These are phyloP conservation scores for Oryza nivara DNA, from an alignment of 176 grass and related monocot genomes.

Conservation along the genomic window DNA sequence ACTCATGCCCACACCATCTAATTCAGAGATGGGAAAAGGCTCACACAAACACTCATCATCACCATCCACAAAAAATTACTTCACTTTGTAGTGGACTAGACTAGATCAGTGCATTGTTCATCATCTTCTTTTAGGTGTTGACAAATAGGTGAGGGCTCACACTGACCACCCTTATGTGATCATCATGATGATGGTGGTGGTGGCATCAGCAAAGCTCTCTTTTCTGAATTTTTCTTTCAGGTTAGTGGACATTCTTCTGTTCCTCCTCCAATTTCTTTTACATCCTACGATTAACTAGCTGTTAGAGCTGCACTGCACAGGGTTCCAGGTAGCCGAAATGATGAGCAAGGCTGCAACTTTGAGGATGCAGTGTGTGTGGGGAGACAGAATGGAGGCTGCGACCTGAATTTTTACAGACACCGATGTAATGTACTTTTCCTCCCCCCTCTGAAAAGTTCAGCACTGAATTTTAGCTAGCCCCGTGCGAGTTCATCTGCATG, in stretches of 20 bases:
- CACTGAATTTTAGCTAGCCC: constrained; percentile 57
- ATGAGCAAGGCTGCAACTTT: constrained; percentile 27
- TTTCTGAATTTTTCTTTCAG: not conserved
- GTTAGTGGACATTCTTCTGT: not conserved
- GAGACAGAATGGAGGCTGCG: constrained; percentile 48
- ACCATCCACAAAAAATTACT: not conserved
- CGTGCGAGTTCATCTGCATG: constrained; percentile 3
- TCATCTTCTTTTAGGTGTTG: constrained; percentile 10
- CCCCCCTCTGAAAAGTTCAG: constrained; percentile 47
- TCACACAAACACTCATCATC: not conserved
- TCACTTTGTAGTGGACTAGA: not conserved
- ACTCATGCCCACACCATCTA: not conserved
- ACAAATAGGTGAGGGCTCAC: constrained; percentile 26
- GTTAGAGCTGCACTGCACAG: constrained; percentile 43
- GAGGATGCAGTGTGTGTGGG: constrained; percentile 23
- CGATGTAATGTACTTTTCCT: constrained; percentile 36
- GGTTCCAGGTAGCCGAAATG: constrained; percentile 42
- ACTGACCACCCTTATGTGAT: constrained; percentile 27
- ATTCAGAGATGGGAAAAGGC: not conserved
- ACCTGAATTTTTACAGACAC: constrained; percentile 39
- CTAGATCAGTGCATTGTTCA: not conserved
- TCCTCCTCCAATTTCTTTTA: not conserved
- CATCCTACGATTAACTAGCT: constrained; percentile 28
- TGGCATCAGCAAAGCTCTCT: constrained; percentile 6
- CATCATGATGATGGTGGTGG: constrained; percentile 17